A percentile compares a stretch with the other conserved stretches of the same genome.
phyloP scores from a whole-genome alignment of 176 grass and related monocot genomes.

The Avena insularis region DNA sequence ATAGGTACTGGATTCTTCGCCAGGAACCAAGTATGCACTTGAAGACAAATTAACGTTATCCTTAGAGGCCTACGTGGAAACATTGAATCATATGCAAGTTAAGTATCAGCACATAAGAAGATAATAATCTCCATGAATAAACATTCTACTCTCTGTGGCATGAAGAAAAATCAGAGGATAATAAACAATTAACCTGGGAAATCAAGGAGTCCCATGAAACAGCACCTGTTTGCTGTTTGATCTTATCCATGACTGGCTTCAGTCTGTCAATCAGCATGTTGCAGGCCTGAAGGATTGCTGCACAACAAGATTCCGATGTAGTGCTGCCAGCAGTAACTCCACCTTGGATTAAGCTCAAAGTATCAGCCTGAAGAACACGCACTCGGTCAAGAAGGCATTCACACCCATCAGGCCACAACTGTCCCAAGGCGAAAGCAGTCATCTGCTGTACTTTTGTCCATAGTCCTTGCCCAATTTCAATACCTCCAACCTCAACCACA shows the following conservation, averaged over 20 bases:
- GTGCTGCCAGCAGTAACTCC: conserved; percentile 66
- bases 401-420: conserved; percentile 58
- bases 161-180: neutral
- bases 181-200: conserved; percentile 42
- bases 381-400: conserved; percentile 67
- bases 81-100: neutral
- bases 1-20: conserved; percentile 42
- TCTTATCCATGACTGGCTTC: conserved; percentile 57
- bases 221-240: conserved; percentile 35
- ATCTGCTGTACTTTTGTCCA: conserved; percentile 91
- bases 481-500: conserved; percentile 73
- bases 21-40: conserved; percentile 65
- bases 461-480: conserved; percentile 79
- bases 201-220: conserved; percentile 75
- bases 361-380: conserved; percentile 73
- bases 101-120: neutral
- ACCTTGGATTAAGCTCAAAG: conserved; percentile 70
- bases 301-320: conserved; percentile 71
- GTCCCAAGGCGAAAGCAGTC: conserved; percentile 52
- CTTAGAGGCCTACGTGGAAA: conserved; percentile 46
- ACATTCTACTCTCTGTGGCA: neutral
- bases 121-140: neutral
- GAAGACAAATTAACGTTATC: conserved; percentile 67
- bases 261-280: conserved; percentile 58
- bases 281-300: conserved; percentile 65